Percentiles rank a stretch among this genome's conserved stretches.
phyloP scores from a whole-genome alignment of 2,329 filamentous ascomycete genomes.

The Dactylonectria macrodidyma region DNA sequence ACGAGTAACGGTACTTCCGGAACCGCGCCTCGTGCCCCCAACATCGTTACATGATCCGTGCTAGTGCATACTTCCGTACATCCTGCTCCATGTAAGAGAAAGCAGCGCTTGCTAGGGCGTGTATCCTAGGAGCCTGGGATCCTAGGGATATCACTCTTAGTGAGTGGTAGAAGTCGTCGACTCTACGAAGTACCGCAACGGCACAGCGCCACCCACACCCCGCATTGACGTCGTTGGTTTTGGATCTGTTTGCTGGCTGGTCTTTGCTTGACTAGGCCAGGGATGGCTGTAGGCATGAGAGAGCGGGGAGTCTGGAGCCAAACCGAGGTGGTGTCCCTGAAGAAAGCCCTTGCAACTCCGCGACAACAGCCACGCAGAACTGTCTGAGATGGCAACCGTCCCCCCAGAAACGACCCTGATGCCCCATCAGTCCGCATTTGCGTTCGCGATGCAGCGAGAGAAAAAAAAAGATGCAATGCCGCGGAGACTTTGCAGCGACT shows the following conservation, averaged over 20 bases:
- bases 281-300: not conserved
- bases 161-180: too few species aligned
- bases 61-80: constrained; percentile 22
- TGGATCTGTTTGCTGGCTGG: constrained; percentile 9
- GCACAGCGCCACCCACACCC: constrained; percentile 24
- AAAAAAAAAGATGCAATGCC: constrained; percentile 8
- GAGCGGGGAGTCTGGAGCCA: constrained; percentile 8
- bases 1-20: constrained; percentile 19
- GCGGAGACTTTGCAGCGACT: not conserved
- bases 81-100: constrained; percentile 15
- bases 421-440: constrained; percentile 22
- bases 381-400: constrained; percentile 16
- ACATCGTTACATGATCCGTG: constrained; percentile 15
- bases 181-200: constrained; percentile 18
- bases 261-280: not conserved
- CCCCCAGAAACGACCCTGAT: constrained; percentile 15
- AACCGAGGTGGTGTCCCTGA: not conserved
- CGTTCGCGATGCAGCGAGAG: constrained; percentile 9
- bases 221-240: constrained; percentile 33
- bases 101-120: constrained; percentile 2
- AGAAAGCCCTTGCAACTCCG: not conserved
- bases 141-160: too few species aligned
- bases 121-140: too few species aligned
- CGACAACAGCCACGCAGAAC: constrained; percentile 13
- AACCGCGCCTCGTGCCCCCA: constrained; percentile 27